These are phyloP conservation scores for Coemansia javaensis DNA, from an alignment of 192 early-diverging fungal species.

Conservation along the genomic window DNA sequence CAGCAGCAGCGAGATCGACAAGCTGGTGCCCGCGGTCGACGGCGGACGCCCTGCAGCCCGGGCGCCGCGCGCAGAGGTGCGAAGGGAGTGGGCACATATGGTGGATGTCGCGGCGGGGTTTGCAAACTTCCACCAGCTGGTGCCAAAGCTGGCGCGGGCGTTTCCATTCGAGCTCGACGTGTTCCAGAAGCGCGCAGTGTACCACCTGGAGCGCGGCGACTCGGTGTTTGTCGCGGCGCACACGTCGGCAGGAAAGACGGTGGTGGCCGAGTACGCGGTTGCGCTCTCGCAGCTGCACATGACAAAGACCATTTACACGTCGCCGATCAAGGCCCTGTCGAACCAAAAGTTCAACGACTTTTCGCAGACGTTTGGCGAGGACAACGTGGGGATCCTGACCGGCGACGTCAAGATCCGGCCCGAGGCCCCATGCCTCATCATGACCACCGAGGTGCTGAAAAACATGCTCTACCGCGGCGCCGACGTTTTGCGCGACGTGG, in stretches of 20 bases:
- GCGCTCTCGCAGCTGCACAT: constrained; percentile 90
- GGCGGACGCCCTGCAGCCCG: neutral
- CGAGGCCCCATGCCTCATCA: constrained; percentile 94
- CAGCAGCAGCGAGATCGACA: constrained; percentile 6
- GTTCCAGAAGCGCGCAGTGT: constrained; percentile 96
- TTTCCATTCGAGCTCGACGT: constrained; percentile 94
- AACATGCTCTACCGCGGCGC: constrained; percentile 98
- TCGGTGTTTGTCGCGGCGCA: constrained; percentile 98
- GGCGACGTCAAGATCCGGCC: constrained; percentile 97
- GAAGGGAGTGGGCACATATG: constrained; percentile 86
- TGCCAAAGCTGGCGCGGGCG: constrained; percentile 83
- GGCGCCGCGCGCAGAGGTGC: constrained; percentile 3
- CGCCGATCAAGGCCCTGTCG: constrained; percentile 96
- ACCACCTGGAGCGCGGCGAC: constrained; percentile 91
- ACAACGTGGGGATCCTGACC: constrained; percentile 92
- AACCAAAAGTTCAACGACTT: constrained; percentile 99
- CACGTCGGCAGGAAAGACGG: constrained; percentile 97
- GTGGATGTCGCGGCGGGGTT: constrained; percentile 84
- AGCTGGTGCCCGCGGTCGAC: constrained; percentile 1
- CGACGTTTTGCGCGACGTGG: constrained; percentile 93
- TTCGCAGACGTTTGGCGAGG: constrained; percentile 74
- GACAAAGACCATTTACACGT: constrained; percentile 94
- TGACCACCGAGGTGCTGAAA: constrained; percentile 98
- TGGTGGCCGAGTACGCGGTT: constrained; percentile 98
- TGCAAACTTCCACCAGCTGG: constrained; percentile 82